Conservation (phyloP, 768 basidiomycete genomes). For the Suillus luteus region DNA sequence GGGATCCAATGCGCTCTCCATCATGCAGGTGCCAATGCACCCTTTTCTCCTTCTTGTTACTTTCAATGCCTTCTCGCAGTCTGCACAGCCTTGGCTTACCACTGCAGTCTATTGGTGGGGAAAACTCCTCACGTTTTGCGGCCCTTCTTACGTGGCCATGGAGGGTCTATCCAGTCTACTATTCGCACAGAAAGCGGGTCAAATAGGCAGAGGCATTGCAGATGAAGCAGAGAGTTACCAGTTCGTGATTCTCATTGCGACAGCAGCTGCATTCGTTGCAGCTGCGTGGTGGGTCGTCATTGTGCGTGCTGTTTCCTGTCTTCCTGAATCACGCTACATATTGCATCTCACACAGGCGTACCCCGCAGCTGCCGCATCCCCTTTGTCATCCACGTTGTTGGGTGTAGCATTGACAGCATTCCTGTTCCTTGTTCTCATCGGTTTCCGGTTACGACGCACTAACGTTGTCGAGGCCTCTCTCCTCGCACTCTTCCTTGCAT, state of each 20-base stretch:
- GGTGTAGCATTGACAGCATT: conserved; percentile 88
- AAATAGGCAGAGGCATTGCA: conserved; percentile 71
- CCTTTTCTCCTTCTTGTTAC: conserved; percentile 83
- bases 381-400: conserved; percentile 85
- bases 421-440: conserved; percentile 88
- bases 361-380: conserved; percentile 78
- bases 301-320: conserved; percentile 45
- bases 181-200: conserved; percentile 79
- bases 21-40: conserved; percentile 85
- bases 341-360: conserved; percentile 55
- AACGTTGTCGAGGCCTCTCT: conserved; percentile 92
- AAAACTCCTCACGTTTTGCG: conserved; percentile 63
- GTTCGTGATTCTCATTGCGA: conserved; percentile 71
- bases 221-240: conserved; percentile 76
- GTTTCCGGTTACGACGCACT: conserved; percentile 84
- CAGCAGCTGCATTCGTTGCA: conserved; percentile 77
- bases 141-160: conserved; percentile 78
- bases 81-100: conserved; percentile 57
- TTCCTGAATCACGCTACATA: background rate
- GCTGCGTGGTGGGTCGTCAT: conserved; percentile 87
- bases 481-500: conserved; percentile 85
- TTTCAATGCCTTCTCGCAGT: conserved; percentile 80
- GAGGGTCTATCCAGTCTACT: conserved; percentile 85
- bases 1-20: conserved; percentile 69
- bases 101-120: conserved; percentile 74